Percentiles rank a stretch among this genome's conserved stretches.
These are phyloP conservation scores for Curvularia eragrostidis DNA, from an alignment of 2,329 filamentous ascomycete species.

Conservation along the genomic window DNA sequence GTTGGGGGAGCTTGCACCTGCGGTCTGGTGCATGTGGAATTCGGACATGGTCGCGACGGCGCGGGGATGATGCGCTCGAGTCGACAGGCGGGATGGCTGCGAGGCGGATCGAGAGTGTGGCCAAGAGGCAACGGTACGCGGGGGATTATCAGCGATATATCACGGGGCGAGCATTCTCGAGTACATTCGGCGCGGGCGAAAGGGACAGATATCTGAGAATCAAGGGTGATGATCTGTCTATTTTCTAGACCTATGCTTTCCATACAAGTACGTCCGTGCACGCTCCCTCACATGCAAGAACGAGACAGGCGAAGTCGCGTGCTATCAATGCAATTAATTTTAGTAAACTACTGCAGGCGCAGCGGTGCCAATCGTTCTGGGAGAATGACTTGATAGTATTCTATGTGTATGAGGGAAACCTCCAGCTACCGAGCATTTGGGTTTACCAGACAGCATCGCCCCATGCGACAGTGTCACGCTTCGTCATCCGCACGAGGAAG, in stretches of 20 bases:
- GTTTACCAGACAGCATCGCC: neutral
- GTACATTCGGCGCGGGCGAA: conserved; percentile 15
- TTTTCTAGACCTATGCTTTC: conserved; percentile 34
- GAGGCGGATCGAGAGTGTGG: conserved; percentile 27
- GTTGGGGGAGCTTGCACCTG: conserved; percentile 40
- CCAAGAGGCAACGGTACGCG: conserved; percentile 17
- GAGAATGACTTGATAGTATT: neutral
- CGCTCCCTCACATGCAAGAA: conserved; percentile 28
- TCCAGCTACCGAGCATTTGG: neutral
- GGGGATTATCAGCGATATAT: conserved; percentile 26
- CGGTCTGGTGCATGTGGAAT: conserved; percentile 48
- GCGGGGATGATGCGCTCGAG: conserved; percentile 30
- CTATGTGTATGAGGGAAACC: neutral
- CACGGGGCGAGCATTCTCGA: conserved; percentile 24
- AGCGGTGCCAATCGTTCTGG: neutral
- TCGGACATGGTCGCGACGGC: conserved; percentile 45
- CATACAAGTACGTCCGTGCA: conserved; percentile 24
- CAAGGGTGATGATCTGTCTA: conserved; percentile 44
- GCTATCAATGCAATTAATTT: conserved; percentile 2
- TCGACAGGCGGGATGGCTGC: conserved; percentile 20
- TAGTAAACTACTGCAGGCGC: neutral
- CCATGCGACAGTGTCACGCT: neutral
- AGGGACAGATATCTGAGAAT: conserved; percentile 15
- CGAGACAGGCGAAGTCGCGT: conserved; percentile 20
- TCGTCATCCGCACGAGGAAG: neutral